Percentiles rank a stretch among this genome's conserved stretches.
Conservation (phyloP, 352 stramenopile species). For the Phytophthora pistaciae region DNA sequence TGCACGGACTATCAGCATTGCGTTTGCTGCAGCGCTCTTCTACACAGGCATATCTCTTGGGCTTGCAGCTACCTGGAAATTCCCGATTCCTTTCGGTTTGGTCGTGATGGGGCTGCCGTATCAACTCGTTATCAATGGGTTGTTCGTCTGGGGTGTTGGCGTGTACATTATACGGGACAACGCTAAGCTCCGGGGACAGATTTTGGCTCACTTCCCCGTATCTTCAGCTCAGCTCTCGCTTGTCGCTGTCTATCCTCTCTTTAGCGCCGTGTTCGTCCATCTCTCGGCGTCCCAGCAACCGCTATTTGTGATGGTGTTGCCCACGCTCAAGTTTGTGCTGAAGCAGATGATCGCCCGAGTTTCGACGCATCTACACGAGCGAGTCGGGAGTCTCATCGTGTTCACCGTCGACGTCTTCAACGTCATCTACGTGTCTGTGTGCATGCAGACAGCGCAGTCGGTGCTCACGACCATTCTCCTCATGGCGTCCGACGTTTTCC, state of each 20-base stretch:
- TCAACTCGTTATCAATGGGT: neutral
- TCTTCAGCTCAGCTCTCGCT: slow-evolving; percentile 20
- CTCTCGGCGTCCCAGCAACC: slow-evolving; percentile 8
- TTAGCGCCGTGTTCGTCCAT: slow-evolving; percentile 17
- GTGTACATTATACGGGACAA: neutral
- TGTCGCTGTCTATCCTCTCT: slow-evolving; percentile 15
- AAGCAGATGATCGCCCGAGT: slow-evolving; percentile 21
- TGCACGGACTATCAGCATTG: neutral
- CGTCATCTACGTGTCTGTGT: slow-evolving; percentile 33
- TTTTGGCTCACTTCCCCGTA: slow-evolving; percentile 3
- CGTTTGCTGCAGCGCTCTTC: neutral
- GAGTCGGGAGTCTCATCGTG: slow-evolving; percentile 18
- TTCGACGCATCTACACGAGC: slow-evolving; percentile 24
- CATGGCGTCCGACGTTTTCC: slow-evolving; percentile 5
- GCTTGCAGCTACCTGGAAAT: slow-evolving; percentile 15
- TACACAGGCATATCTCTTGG: slow-evolving; percentile 12
- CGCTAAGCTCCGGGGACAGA: slow-evolving; percentile 1
- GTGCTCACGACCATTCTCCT: slow-evolving; percentile 3
- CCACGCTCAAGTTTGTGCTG: slow-evolving; percentile 24
- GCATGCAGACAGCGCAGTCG: slow-evolving; percentile 30
- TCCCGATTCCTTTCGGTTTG: slow-evolving; percentile 32
- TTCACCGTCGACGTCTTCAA: slow-evolving; percentile 42
- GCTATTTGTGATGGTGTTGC: slow-evolving; percentile 10
- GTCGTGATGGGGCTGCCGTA: slow-evolving; percentile 14
- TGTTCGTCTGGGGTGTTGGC: slow-evolving; percentile 4